phyloP scores from a whole-genome alignment of 2,329 filamentous ascomycete species.

The Aurifilum marmelostoma region DNA sequence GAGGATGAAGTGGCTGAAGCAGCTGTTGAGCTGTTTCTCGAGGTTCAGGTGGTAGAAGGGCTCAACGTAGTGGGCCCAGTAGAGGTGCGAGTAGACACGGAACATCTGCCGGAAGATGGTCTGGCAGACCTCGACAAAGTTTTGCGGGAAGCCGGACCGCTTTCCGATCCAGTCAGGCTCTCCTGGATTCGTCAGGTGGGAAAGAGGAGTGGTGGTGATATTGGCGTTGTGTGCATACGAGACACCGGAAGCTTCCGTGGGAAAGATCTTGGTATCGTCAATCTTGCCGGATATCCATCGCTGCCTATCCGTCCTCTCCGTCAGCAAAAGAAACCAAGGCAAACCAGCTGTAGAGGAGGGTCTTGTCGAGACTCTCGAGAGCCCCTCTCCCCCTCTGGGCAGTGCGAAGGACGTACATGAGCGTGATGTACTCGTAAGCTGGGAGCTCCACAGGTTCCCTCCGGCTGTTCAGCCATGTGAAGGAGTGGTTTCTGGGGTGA shows the following conservation, averaged over 20 bases:
- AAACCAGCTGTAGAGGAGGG: background rate
- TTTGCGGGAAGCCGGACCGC: slow-evolving; percentile 86
- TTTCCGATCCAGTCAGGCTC: slow-evolving; percentile 85
- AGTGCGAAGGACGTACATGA: slow-evolving; percentile 41
- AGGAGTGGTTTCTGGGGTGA: slow-evolving; percentile 75
- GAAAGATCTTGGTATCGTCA: slow-evolving; percentile 86
- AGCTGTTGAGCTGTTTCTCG: slow-evolving; percentile 82
- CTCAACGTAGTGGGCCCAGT: slow-evolving; percentile 91
- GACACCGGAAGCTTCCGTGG: slow-evolving; percentile 75
- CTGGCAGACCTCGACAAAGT: slow-evolving; percentile 89
- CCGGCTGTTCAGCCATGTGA: slow-evolving; percentile 92
- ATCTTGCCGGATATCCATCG: slow-evolving; percentile 98
- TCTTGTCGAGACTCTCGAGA: background rate
- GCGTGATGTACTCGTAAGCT: slow-evolving; percentile 89
- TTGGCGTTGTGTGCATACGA: slow-evolving; percentile 67
- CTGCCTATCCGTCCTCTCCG: slow-evolving; percentile 62
- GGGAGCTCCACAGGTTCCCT: slow-evolving; percentile 89
- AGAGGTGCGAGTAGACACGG: slow-evolving; percentile 95
- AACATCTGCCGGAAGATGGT: slow-evolving; percentile 98
- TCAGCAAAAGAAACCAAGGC: background rate
- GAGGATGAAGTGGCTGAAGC: slow-evolving; percentile 82
- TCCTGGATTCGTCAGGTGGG: slow-evolving; percentile 62
- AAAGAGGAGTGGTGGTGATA: slow-evolving; percentile 61
- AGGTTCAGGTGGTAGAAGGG: slow-evolving; percentile 83
- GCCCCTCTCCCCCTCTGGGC: no score